Conservation (phyloP, 2,329 filamentous ascomycete species). For the Myriosclerotinia scirpicola region DNA sequence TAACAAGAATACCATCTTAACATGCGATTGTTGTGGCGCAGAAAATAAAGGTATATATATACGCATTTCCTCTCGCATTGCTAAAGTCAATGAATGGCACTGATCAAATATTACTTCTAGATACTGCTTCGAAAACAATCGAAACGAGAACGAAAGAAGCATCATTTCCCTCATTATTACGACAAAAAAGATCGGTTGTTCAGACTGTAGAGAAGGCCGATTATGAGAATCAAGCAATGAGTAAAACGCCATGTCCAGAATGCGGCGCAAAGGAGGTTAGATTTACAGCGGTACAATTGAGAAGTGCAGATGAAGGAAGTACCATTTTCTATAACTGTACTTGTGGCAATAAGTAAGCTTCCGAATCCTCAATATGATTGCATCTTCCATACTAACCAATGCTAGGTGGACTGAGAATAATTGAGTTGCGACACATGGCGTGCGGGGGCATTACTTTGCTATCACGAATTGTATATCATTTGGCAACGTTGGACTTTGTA, state of each 20-base stretch:
- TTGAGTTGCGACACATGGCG: slow-evolving; percentile 32
- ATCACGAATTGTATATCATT: slow-evolving; percentile 14
- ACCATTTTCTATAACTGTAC: slow-evolving; percentile 90
- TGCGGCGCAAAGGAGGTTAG: slow-evolving; percentile 82
- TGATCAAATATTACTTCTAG: slow-evolving; percentile 40
- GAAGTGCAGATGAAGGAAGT: slow-evolving; percentile 91
- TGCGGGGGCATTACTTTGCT: background rate
- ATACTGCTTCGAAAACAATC: slow-evolving; percentile 73
- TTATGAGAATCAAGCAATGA: slow-evolving; percentile 69
- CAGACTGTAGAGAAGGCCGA: slow-evolving; percentile 79
- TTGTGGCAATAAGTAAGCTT: slow-evolving; percentile 75
- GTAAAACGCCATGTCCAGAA: slow-evolving; percentile 70
- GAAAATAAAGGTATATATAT: slow-evolving; percentile 70
- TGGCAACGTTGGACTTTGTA: slow-evolving; percentile 2
- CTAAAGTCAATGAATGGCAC: slow-evolving; percentile 3
- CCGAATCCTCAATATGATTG: background rate
- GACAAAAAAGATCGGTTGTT: slow-evolving; percentile 82
- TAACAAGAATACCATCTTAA: slow-evolving; percentile 70
- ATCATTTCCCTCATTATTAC: slow-evolving; percentile 86
- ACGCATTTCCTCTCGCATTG: background rate
- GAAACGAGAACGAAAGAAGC: slow-evolving; percentile 82
- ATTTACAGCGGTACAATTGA: slow-evolving; percentile 81
- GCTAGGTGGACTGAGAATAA: slow-evolving; percentile 44
- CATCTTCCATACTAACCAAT: slow-evolving; percentile 23
- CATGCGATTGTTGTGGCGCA: slow-evolving; percentile 83